Evolutionary conservation across 768 basidiomycete genomes (phyloP), one percentile per base, ranked within the genome.

Genomic region (Mycena alexandri): DNA sequence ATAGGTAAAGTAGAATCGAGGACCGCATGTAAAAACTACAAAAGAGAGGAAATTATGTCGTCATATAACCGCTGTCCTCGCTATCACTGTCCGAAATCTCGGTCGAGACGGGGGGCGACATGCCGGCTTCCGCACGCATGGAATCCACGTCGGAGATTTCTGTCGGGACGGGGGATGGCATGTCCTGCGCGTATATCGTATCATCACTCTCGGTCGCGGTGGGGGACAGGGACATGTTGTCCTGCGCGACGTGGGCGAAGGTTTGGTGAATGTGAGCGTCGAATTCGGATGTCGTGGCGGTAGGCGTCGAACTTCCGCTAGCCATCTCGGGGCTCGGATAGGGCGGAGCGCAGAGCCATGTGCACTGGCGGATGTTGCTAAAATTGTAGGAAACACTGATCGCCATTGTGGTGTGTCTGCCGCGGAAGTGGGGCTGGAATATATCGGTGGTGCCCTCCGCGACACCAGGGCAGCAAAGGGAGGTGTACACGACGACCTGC

Each of bases 371-470:
- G n/a, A 57, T 41, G n/a, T 56, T 56, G 41, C 3, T 21, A 11
- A 3, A 5, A n/a, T 42, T 44, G 24, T 38, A 47, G 0, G 17
- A 6, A 16, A 55, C 53, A 10, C 11, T 1, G n/a, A 34, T 19
- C 12, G 8, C 19, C 14, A 43, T 33, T 33, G 42, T 59, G 11
- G 64, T 65, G 21, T 65, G 64, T 38, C 64, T 52, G 42, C 50
- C 51, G 1, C 43, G 8, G 36, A 36, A 58, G 24, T 58, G 48
- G 21, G 22, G 9, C n/a, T 10, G 13, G 29, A 17, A 19, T 19
- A 24, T 16, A 5, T 24, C 14, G 16, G 17, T 51, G n/a, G 11
- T 17, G 51, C 51, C n/a, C 33, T 11, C 33, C 16, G 24, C 17
- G 25, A 24, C 42, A 29, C 29, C 42, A 5, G 42, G 13, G 13